Evolutionary conservation across 495 filamentous ascomycete genomes (phyloP), one percentile per base, ranked within the genome.

Genomic region (Aspergillus taichungensis): DNA sequence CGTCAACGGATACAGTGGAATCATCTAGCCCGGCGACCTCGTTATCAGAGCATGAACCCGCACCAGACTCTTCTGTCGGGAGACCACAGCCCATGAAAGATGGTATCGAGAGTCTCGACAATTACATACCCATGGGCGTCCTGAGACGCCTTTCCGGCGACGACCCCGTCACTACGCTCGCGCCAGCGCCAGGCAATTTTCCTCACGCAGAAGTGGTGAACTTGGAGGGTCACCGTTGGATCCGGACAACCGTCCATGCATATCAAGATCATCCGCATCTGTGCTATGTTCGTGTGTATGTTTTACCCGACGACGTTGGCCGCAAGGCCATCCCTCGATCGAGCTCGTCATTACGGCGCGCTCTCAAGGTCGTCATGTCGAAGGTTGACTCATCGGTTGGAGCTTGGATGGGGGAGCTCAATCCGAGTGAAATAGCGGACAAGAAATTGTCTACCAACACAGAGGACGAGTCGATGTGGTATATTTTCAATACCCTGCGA

Each of bases 401-500:
- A 10, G 71, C 69, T 18, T 89, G 83, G 84, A 42, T 63, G 10
- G 81, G 80, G n/a, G 27, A 52, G n/a, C 39, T 42, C 13, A 9
- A 34, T 30, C 31, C 44, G 18, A 18, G 48, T 28, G 27, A 39
- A 7, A 27, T 32, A 28, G 30, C 49, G 27, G 34, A 34, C n/a
- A 39, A 46, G 14, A 28, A 54, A 27, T 33, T 39, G n/a, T 33
- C 49, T 30, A 41, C 47, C 24, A 42, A 43, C 6, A 45, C 45
- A 1, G 70, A 82, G 6, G 67, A 79, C 32, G 63, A 77, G 9
- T 87, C 86, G 0, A 62, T 96, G 0, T 85, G 89, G 52, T 79
- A 87, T 46, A 77, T 95, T 49, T 97, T 94, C 68, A 97, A 96
- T 65, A 86, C 73, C 3, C 65, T 95, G 7, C 72, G 83, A 8